Evolutionary conservation across 768 basidiomycete species (phyloP).

Genomic region (Lactarius indigo): DNA sequence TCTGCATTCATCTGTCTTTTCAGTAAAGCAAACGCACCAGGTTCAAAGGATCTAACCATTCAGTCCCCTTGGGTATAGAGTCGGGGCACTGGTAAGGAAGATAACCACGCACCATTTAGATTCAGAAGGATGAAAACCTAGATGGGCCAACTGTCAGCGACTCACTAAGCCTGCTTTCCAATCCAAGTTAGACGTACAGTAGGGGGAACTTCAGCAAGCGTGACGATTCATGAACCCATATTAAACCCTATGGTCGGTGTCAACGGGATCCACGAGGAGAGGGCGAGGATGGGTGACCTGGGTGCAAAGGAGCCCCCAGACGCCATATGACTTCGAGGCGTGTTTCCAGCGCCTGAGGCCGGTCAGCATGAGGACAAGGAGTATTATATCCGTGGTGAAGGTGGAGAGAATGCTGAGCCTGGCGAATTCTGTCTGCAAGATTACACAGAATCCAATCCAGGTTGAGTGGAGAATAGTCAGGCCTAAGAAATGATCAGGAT

Average conservation of each 20-base stretch:
- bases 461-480: background rate
- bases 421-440: background rate
- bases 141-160: background rate
- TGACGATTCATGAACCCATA: slow-evolving; percentile 12
- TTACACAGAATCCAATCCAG: slow-evolving; percentile 2
- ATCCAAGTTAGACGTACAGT: slow-evolving; percentile 1
- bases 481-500: slow-evolving; percentile 3
- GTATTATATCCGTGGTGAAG: slow-evolving; percentile 10
- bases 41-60: slow-evolving; percentile 14
- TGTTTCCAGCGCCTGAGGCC: slow-evolving; percentile 19
- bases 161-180: background rate
- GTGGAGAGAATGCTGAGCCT: slow-evolving; percentile 7
- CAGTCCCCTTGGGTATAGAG: background rate
- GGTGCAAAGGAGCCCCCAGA: slow-evolving; percentile 13
- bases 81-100: background rate
- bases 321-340: background rate
- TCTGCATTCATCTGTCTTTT: background rate
- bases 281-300: slow-evolving; percentile 4
- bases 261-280: background rate
- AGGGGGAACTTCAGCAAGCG: slow-evolving; percentile 18
- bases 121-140: slow-evolving; percentile 19
- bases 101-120: slow-evolving; percentile 15
- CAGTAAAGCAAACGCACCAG: slow-evolving; percentile 11
- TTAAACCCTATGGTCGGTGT: slow-evolving; percentile 3
- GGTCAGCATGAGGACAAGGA: slow-evolving; percentile 15